Evolutionary conservation across 2,329 filamentous ascomycete species (phyloP).

Genomic region (Venturia aucupariae): DNA sequence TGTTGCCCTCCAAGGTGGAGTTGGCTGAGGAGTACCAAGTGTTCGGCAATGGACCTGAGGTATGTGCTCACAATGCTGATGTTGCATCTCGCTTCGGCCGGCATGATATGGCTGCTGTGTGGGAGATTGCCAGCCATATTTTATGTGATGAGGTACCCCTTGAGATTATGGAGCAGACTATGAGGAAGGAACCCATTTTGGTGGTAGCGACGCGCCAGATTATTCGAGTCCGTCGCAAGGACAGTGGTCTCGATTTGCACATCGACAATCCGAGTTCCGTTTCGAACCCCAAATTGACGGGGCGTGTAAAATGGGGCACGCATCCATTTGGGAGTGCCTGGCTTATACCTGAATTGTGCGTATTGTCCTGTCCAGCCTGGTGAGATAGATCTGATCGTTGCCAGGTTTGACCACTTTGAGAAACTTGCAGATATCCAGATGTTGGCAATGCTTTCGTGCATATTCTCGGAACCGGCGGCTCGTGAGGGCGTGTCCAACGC

Average conservation of each 20-base stretch:
- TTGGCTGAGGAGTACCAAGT: slow-evolving; percentile 75
- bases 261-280: slow-evolving; percentile 35
- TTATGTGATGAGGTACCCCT: slow-evolving; percentile 68
- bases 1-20: slow-evolving; percentile 69
- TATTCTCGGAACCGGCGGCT: slow-evolving; percentile 43
- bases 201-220: slow-evolving; percentile 59
- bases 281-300: slow-evolving; percentile 30
- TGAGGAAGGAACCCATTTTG: slow-evolving; percentile 51
- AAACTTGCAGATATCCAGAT: slow-evolving; percentile 53
- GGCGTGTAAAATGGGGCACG: slow-evolving; percentile 46
- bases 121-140: slow-evolving; percentile 71
- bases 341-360: slow-evolving; percentile 44
- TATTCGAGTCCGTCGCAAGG: slow-evolving; percentile 40
- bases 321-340: slow-evolving; percentile 47
- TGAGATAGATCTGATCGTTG: neutral
- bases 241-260: slow-evolving; percentile 40
- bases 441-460: slow-evolving; percentile 55
- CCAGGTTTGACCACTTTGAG: slow-evolving; percentile 49
- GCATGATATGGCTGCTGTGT: slow-evolving; percentile 67
- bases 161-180: slow-evolving; percentile 48
- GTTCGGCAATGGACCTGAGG: slow-evolving; percentile 69
- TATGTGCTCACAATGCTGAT: slow-evolving; percentile 75
- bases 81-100: slow-evolving; percentile 65
- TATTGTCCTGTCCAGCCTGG: neutral
- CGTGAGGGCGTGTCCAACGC: slow-evolving; percentile 31